These are phyloP conservation scores for Blastobotrys malaysiensis DNA, from an alignment of 1,139 yeast genomes.

Conservation along the genomic window DNA sequence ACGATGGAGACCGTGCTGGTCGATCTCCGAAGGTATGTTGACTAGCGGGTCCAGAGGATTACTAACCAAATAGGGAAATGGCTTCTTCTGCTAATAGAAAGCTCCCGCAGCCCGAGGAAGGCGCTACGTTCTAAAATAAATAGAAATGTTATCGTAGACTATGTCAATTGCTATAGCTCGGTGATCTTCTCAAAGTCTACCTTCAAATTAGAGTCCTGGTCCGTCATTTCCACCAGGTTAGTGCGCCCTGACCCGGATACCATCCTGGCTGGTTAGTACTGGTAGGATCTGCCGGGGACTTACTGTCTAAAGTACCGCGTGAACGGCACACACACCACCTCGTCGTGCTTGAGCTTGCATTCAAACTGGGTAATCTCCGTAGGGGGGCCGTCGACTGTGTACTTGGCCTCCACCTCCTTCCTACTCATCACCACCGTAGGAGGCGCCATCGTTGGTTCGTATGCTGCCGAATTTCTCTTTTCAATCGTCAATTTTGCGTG, in stretches of 20 bases:
- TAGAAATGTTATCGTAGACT: no score
- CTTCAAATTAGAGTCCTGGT: neutral
- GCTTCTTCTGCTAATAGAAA: constrained; percentile 78
- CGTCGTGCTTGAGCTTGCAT: constrained; percentile 19
- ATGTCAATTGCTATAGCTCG: neutral
- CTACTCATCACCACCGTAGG: constrained; percentile 20
- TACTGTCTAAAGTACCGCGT: constrained; percentile 19
- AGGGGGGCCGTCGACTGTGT: constrained; percentile 33
- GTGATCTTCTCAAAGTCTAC: neutral
- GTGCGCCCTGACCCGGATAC: neutral
- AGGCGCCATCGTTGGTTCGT: constrained; percentile 23
- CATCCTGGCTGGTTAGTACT: neutral
- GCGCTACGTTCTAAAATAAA: constrained; percentile 49
- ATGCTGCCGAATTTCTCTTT: neutral
- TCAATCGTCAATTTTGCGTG: no score
- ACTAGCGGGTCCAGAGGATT: no score
- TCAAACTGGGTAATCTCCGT: constrained; percentile 44
- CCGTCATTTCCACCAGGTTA: neutral
- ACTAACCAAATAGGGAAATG: constrained; percentile 49
- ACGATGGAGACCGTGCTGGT: constrained; percentile 89
- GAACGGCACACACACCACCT: constrained; percentile 24
- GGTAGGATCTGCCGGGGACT: no score
- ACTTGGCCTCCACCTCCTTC: constrained; percentile 15
- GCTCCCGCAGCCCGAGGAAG: constrained; percentile 88
- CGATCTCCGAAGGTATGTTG: constrained; percentile 56